A percentile compares a stretch with the other conserved stretches of the same genome.
Conservation (phyloP, 257 asterid genomes). For the Lantana camara region DNA sequence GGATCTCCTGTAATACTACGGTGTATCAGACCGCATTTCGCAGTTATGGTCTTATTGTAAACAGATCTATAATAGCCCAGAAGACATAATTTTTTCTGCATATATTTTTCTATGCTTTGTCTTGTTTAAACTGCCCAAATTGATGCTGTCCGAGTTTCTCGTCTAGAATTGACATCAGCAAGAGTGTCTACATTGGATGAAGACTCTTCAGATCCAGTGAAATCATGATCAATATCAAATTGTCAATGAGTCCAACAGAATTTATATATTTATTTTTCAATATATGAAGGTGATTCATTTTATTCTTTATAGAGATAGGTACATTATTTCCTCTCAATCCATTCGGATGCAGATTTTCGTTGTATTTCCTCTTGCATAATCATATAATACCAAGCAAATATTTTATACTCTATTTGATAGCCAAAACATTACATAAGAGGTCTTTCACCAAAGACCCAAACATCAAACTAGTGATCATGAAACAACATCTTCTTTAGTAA, state of each 20-base stretch:
- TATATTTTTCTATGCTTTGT: too few species aligned
- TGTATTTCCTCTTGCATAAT: background rate
- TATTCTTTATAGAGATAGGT: background rate
- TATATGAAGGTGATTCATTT: background rate
- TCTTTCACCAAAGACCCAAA: background rate
- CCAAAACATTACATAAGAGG: too few species aligned
- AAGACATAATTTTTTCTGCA: too few species aligned
- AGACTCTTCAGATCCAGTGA: background rate
- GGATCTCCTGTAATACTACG: too few species aligned
- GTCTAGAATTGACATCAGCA: conserved; percentile 52
- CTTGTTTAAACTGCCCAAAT: conserved; percentile 21
- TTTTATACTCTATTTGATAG: too few species aligned
- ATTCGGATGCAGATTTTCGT: background rate
- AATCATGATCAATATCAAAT: conserved; percentile 4
- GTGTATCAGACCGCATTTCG: too few species aligned
- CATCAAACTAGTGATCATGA: too few species aligned
- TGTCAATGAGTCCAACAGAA: background rate
- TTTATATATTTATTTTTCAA: background rate
- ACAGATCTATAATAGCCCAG: too few species aligned
- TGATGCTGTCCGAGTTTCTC: conserved; percentile 52
- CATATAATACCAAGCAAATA: too few species aligned
- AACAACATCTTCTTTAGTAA: too few species aligned
- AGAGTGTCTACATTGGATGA: conserved; percentile 25
- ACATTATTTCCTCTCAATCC: background rate
- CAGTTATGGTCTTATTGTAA: too few species aligned